These are phyloP conservation scores for Globisporangium rhizosaccharum DNA, from an alignment of 352 stramenopile genomes.

Conservation along the genomic window DNA sequence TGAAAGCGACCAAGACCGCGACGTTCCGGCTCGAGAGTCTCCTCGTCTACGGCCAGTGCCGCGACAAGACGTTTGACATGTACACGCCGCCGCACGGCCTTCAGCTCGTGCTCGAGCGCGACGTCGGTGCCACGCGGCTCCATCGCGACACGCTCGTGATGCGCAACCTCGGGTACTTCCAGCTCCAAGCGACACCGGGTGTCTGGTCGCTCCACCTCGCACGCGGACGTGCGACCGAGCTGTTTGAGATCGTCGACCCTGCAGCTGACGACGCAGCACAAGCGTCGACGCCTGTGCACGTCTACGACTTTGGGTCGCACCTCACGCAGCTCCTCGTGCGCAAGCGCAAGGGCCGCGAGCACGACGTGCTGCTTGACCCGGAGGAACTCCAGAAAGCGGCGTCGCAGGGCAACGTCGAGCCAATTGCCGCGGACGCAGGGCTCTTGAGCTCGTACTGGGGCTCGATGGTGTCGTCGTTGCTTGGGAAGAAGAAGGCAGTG, in stretches of 20 bases:
- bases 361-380: constrained; percentile 46
- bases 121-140: constrained; percentile 43
- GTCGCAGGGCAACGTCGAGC: constrained; percentile 20
- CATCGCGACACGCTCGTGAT: constrained; percentile 98
- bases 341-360: constrained; percentile 88
- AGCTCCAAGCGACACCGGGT: constrained; percentile 95
- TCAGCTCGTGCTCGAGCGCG: constrained; percentile 85
- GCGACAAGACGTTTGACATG: constrained; percentile 75
- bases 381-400: constrained; percentile 17
- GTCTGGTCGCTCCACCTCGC: constrained; percentile 93
- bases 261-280: constrained; percentile 30
- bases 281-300: constrained; percentile 34
- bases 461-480: constrained; percentile 64
- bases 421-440: constrained; percentile 42
- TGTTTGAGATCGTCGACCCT: constrained; percentile 74
- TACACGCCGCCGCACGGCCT: constrained; percentile 86
- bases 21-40: constrained; percentile 87
- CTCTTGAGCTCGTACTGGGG: constrained; percentile 62
- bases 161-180: constrained; percentile 99
- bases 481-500: constrained; percentile 31
- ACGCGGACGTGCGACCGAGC: constrained; percentile 55
- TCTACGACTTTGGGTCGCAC: constrained; percentile 87
- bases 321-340: constrained; percentile 89
- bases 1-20: constrained; percentile 60
- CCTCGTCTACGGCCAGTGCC: constrained; percentile 89